Evolutionary conservation across 2,329 filamentous ascomycete genomes (phyloP), one percentile per base, ranked within the genome.

Genomic region (Lachnellula cervina): DNA sequence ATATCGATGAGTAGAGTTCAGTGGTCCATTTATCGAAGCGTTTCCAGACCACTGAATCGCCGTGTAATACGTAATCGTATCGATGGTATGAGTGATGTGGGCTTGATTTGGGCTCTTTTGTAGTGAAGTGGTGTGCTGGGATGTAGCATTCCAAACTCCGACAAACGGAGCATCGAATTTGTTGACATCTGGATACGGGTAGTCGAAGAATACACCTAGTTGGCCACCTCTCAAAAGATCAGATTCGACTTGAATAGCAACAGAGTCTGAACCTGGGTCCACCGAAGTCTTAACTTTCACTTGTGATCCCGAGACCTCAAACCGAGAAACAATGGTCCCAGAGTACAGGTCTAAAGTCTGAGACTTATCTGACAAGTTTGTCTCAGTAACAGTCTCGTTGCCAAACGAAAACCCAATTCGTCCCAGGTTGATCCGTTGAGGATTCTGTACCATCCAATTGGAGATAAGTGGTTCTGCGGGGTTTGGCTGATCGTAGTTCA

Each of bases 401-500:
- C 28, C 50, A 43, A 74, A 75, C 19, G 63, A 68, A 4, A 77
- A 67, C 0, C 75, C 73, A 16, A 77, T 71, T 1, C 73, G 69
- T 2, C 73, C 74, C 1, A 77, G 62, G 47, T 77, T 77, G 35
- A 77, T 65, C 2, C 74, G 70, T 23, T 77, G 75, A 0, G 73
- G 74, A 45, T 77, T 77, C n/a, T 73, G 71, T 32, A 79, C 79
- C 19, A 82, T 66, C 80, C 79, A 82, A 55, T 80, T 64, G 21
- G 64, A 67, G 25, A 76, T 76, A 8, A 71, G 67, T 16, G 66
- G 63, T 51, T 76, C 63, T 3, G 65, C 65, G 1, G 73, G 71
- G 52, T 76, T 76, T 0, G 73, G 71, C 56, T 74, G 72, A 19
- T 69, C 69, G 64, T 76, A 76, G 43, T 74, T 75, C 5, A 77